Percentiles rank a stretch among this genome's conserved stretches.
These are phyloP conservation scores for Dittrichia graveolens DNA, from an alignment of 129 eudicot genomes.

Conservation along the genomic window DNA sequence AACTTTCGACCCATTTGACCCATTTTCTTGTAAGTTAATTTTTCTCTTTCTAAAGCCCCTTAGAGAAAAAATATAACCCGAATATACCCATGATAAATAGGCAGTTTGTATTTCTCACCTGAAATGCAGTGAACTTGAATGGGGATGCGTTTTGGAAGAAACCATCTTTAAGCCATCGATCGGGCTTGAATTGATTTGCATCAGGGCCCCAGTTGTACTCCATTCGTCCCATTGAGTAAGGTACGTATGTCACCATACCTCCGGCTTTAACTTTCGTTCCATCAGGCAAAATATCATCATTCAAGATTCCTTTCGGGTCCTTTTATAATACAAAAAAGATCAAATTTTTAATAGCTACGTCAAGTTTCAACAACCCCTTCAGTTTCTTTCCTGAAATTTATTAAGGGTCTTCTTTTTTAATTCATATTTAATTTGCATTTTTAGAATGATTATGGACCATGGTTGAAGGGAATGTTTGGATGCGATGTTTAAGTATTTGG, in stretches of 20 bases:
- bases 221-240: slow-evolving; percentile 98
- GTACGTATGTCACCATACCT: slow-evolving; percentile 98
- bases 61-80: no score
- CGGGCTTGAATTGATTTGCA: slow-evolving; percentile 85
- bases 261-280: slow-evolving; percentile 96
- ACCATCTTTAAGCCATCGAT: slow-evolving; percentile 73
- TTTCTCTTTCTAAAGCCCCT: not conserved
- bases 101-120: slow-evolving; percentile 41
- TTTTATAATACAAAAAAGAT: not conserved
- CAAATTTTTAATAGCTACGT: not conserved
- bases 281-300: slow-evolving; percentile 88
- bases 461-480: no score
- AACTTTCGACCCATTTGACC: not conserved
- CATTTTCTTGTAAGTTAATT: not conserved
- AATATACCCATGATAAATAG: no score
- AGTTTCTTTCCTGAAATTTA: no score
- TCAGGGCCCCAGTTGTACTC: slow-evolving; percentile 98
- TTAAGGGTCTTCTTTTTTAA: no score
- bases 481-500: no score
- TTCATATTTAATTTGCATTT: no score
- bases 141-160: slow-evolving; percentile 89
- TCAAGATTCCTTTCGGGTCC: slow-evolving; percentile 92
- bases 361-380: not conserved
- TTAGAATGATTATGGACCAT: no score
- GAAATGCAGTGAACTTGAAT: slow-evolving; percentile 94